These are phyloP conservation scores for Monosporascus sp. DNA, from an alignment of 2,329 filamentous ascomycete genomes.

Conservation along the genomic window DNA sequence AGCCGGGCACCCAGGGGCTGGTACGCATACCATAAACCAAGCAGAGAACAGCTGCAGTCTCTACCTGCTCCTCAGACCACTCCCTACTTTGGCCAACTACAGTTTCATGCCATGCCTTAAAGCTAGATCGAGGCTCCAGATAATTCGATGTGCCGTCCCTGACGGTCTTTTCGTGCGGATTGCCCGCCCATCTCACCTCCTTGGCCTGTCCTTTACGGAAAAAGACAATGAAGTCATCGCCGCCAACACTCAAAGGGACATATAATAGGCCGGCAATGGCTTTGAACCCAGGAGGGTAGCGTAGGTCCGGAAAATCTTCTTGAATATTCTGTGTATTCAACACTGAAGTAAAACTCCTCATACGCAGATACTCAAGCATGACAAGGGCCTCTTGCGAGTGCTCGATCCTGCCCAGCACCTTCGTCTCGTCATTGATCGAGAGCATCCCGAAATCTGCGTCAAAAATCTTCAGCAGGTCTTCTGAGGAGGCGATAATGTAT, in stretches of 20 bases:
- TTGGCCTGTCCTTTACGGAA: constrained; percentile 73
- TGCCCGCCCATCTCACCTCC: constrained; percentile 82
- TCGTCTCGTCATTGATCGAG: constrained; percentile 83
- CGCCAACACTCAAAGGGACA: constrained; percentile 71
- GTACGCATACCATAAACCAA: constrained; percentile 68
- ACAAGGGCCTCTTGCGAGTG: constrained; percentile 79
- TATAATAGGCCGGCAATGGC: constrained; percentile 74
- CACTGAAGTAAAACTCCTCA: constrained; percentile 70
- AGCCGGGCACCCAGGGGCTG: background rate
- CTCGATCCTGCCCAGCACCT: constrained; percentile 70
- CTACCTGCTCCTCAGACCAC: constrained; percentile 84
- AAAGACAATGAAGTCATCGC: constrained; percentile 84
- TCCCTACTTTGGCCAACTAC: constrained; percentile 78
- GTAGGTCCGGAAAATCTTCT: constrained; percentile 74
- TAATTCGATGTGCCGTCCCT: constrained; percentile 68
- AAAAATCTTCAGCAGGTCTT: constrained; percentile 78
- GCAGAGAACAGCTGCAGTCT: constrained; percentile 82
- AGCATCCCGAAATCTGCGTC: constrained; percentile 82
- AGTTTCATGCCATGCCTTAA: constrained; percentile 76
- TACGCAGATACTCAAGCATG: constrained; percentile 76
- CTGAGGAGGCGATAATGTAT: constrained; percentile 85
- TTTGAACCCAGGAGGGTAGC: constrained; percentile 73
- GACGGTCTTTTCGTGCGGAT: constrained; percentile 74
- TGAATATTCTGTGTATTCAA: constrained; percentile 71
- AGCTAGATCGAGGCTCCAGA: constrained; percentile 73